These are phyloP conservation scores for Leccinum aurantiacum DNA, from an alignment of 768 basidiomycete species.

Conservation along the genomic window DNA sequence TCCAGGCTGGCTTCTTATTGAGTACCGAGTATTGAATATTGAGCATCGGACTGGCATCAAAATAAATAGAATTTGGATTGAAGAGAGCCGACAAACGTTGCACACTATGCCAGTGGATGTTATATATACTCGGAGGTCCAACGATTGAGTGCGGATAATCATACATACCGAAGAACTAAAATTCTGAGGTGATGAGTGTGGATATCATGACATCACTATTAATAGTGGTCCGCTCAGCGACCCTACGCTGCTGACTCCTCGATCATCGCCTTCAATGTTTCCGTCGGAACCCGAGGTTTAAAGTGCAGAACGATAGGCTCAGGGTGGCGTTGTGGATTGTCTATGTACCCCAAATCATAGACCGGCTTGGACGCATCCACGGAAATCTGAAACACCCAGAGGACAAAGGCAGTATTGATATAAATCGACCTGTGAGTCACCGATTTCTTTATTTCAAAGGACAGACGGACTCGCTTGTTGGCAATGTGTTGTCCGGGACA, in stretches of 20 bases:
- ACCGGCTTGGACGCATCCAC: slow-evolving; percentile 48
- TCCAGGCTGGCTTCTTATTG: too few species aligned
- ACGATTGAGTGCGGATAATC: too few species aligned
- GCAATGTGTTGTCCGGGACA: slow-evolving; percentile 62
- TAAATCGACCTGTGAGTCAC: slow-evolving; percentile 11
- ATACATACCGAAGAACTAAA: too few species aligned
- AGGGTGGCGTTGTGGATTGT: not conserved
- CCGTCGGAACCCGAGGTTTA: slow-evolving; percentile 38
- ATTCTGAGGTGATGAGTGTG: too few species aligned
- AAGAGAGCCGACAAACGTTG: too few species aligned
- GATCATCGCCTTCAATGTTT: slow-evolving; percentile 4
- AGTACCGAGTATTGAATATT: too few species aligned
- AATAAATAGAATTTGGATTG: too few species aligned
- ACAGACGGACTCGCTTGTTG: slow-evolving; percentile 30
- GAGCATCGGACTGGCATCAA: too few species aligned
- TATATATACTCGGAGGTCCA: too few species aligned
- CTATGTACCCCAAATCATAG: slow-evolving; percentile 54
- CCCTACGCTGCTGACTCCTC: not conserved
- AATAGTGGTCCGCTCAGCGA: too few species aligned
- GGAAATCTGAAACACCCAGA: slow-evolving; percentile 58
- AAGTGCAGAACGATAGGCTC: slow-evolving; percentile 56
- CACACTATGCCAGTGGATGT: too few species aligned
- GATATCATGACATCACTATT: too few species aligned
- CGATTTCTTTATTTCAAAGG: not conserved
- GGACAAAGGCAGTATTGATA: slow-evolving; percentile 41